Base-by-base conservation (phyloP, 768 basidiomycete species). In the Pisolithus albus region DNA sequence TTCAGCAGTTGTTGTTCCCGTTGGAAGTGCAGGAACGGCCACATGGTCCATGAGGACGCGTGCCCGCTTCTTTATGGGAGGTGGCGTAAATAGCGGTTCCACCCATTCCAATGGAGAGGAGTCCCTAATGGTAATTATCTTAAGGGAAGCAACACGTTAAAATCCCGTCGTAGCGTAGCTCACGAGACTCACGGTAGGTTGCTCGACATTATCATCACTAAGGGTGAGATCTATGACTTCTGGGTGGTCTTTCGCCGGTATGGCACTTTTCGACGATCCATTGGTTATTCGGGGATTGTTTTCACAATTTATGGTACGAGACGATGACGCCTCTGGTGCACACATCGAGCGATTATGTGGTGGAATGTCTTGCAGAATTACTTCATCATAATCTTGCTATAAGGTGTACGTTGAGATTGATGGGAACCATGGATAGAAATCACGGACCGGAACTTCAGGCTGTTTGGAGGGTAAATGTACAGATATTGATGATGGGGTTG, bases 71-170 rank as follows among this genome's bases (percentile, higher is more conserved):
- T 42, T 58, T 7, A 50, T 30, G 6, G 59, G 58, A 11, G 65
- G 63, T 23, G 67, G 67, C 0, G 66, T 67, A 45, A 67, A 67
- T 39, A 69, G 63, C 9, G 61, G 65, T 7, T 46, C 53, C 19
- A 59, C 49, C 3, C 5, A 40, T 21, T 41, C 47, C 18, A 56
- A 45, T 16, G 42, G 38, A 4, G 56, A 44, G 5, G 66, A 46
- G 39, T 52, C 51, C 15, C 2, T 30, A 13, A 13, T 10, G 15
- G 53, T 9, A 42, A 42, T 7, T 19, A 3, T 15, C 47, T 15
- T 18, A 46, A 48, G 47, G 41, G 30, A 32, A 28, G n/a, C 18
- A 26, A n/a, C 30, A 34, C 34, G 34, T 34, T 15, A 15, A 34
- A 34, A 15, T 34, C 30, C 30, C 10, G 34, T 32, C 34, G 34